Evolutionary conservation across 1,139 yeast genomes (phyloP).

Genomic region (Kurtzmaniella quercitrusa): DNA sequence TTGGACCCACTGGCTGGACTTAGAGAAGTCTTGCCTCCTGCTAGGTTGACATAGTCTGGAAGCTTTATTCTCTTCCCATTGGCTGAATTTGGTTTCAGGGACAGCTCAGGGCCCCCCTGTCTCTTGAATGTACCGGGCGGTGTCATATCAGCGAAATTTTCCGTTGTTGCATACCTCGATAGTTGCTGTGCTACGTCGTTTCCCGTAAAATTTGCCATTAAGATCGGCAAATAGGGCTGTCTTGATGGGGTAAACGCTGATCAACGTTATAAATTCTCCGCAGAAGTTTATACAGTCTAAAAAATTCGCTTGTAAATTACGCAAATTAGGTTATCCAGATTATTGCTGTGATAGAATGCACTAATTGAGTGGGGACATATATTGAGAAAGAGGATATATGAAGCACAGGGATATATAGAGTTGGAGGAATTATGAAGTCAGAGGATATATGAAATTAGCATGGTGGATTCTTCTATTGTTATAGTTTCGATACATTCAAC

Average conservation of each 20-base stretch:
- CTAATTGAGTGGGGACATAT: too few relatives aligned
- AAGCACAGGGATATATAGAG: too few relatives aligned
- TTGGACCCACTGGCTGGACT: too few relatives aligned
- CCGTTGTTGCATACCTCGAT: conserved; percentile 6
- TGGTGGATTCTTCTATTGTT: too few relatives aligned
- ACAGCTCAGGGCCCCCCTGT: not conserved
- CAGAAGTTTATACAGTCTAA: not conserved
- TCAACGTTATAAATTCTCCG: not conserved
- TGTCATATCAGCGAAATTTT: conserved; percentile 7
- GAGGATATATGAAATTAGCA: too few relatives aligned
- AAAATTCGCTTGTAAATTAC: not conserved
- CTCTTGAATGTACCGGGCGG: not conserved
- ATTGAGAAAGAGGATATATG: too few relatives aligned
- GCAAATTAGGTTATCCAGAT: not conserved
- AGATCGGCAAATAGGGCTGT: not conserved
- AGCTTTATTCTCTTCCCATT: not conserved
- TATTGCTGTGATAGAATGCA: not conserved
- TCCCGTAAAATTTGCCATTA: conserved; percentile 3
- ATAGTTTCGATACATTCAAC: too few relatives aligned
- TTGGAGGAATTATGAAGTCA: too few relatives aligned
- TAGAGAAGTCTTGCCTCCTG: too few relatives aligned
- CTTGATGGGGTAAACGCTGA: not conserved
- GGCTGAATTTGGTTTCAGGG: not conserved
- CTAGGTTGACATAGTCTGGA: not conserved
- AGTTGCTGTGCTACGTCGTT: conserved; percentile 8